Evolutionary conservation across 768 basidiomycete species (phyloP), one percentile per base, ranked within the genome.

Genomic region (Auriscalpium microsporum): DNA sequence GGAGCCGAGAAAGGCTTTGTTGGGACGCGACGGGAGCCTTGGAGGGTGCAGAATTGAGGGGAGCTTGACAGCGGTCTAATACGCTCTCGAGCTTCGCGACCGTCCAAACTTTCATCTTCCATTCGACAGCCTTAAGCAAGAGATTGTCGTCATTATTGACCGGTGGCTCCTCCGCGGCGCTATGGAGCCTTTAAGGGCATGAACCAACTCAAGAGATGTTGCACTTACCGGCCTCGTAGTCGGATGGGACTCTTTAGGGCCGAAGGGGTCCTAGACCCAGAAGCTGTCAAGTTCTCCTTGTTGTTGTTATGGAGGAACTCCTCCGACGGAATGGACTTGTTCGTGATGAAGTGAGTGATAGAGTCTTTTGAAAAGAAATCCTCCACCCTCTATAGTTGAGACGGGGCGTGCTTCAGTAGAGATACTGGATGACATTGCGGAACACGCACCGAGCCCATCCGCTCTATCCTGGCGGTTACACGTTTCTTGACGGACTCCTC

Each of bases 21-120:
- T 58, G 68, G 23, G 65, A 52, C 34, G 69, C 54, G 47, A 64
- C 64, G 45, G 69, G 64, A 55, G 63, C 61, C 49, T 68, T 67
- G 45, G 62, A 64, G 52, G 65, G 64, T 52, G 63, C 45, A 59
- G 57, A 54, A 65, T 50, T 50, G 34, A 68, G 67, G 47, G 70
- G 65, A 9, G 74, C 67, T 36, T 83, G 71, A 62, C 86, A 89
- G 51, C 88, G 83, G 49, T 81, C 76, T 48, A 90, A 69, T 48
- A 90, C 83, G 61, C 81, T 89, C 36, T 82, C 78, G 2, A 90
- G 77, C 65, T 90, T 90, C 13, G 72, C 66, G 1, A 84, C 72
- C 45, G 70, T 83, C 95, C 95, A 99, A 28, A 97, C 81, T 71
- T 96, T 98, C 68, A 90, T 87, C 34, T 81, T 79, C 55, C 84